Percentiles rank a stretch among this genome's conserved stretches.
These are phyloP conservation scores for Trichoderma polysporum DNA, from an alignment of 2,329 filamentous ascomycete species.

Conservation along the genomic window DNA sequence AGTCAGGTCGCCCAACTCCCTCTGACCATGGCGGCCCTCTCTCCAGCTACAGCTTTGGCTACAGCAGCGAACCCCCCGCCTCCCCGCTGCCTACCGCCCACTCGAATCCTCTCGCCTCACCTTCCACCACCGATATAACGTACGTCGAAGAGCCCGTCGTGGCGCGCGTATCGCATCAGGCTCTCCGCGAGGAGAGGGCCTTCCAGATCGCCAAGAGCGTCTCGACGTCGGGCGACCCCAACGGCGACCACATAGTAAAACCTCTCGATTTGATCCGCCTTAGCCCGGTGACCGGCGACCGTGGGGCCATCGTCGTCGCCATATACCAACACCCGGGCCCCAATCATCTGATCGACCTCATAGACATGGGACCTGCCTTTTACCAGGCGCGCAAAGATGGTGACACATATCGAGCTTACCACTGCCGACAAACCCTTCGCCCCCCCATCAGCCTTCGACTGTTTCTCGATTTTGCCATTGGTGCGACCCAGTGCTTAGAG, in stretches of 20 bases:
- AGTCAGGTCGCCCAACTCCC: conserved; percentile 45
- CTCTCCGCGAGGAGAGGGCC: conserved; percentile 79
- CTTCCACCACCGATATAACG: conserved; percentile 45
- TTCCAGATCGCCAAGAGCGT: conserved; percentile 80
- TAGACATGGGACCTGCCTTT: conserved; percentile 77
- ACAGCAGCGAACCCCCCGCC: conserved; percentile 41
- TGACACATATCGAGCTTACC: conserved; percentile 49
- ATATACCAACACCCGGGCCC: conserved; percentile 77
- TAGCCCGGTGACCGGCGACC: conserved; percentile 65
- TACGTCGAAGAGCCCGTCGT: conserved; percentile 67
- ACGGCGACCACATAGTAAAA: conserved; percentile 72
- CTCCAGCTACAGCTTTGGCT: conserved; percentile 36
- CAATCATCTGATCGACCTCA: conserved; percentile 68
- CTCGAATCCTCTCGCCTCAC: conserved; percentile 35
- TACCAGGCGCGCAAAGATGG: conserved; percentile 57
- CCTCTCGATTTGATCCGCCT: conserved; percentile 79
- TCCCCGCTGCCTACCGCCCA: conserved; percentile 39
- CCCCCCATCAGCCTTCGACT: conserved; percentile 67
- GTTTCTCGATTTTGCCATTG: conserved; percentile 90
- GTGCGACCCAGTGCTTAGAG: conserved; percentile 81
- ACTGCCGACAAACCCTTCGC: conserved; percentile 48
- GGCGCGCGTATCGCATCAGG: conserved; percentile 79
- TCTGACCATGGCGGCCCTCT: conserved; percentile 36
- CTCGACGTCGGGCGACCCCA: conserved; percentile 67
- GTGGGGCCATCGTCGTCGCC: conserved; percentile 69